Evolutionary conservation across 169 alveolate species (phyloP).

Genomic region (Amoebophrya sp.): DNA sequence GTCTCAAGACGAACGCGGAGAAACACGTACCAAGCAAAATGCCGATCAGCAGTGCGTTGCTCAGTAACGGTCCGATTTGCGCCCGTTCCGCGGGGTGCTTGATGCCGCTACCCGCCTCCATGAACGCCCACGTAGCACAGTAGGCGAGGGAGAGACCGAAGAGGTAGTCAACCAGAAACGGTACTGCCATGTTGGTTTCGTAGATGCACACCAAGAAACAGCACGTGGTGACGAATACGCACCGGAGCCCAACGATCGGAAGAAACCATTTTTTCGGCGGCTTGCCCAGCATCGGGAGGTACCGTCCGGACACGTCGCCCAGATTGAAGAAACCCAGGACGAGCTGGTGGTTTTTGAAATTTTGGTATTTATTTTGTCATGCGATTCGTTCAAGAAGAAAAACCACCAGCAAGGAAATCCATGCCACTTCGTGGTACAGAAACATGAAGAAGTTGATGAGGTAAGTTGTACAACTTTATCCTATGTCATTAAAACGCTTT

Average conservation of each 20-base stretch:
- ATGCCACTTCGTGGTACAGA: too few relatives aligned
- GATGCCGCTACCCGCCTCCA: neutral
- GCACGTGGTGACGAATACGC: neutral
- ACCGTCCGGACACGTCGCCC: neutral
- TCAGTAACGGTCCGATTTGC: neutral
- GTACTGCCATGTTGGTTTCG: neutral
- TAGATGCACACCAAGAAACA: neutral
- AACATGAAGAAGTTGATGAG: too few relatives aligned
- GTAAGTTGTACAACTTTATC: too few relatives aligned
- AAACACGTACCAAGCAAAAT: neutral
- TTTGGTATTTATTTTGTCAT: too few relatives aligned
- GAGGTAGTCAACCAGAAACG: neutral
- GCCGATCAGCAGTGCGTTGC: neutral
- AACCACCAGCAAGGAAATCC: too few relatives aligned
- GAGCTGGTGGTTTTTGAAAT: too few relatives aligned
- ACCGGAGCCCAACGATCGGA: neutral
- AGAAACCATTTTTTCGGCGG: neutral
- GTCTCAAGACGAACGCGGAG: too few relatives aligned
- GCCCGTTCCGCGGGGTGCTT: neutral
- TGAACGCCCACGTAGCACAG: neutral
- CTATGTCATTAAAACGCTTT: too few relatives aligned
- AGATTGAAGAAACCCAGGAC: neutral
- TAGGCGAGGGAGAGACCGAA: neutral
- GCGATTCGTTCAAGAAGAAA: too few relatives aligned
- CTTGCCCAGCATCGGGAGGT: neutral